A percentile compares a stretch with the other conserved stretches of the same genome.
These are phyloP conservation scores for Przewalskia tangutica DNA, from an alignment of 257 asterid genomes.

Conservation along the genomic window DNA sequence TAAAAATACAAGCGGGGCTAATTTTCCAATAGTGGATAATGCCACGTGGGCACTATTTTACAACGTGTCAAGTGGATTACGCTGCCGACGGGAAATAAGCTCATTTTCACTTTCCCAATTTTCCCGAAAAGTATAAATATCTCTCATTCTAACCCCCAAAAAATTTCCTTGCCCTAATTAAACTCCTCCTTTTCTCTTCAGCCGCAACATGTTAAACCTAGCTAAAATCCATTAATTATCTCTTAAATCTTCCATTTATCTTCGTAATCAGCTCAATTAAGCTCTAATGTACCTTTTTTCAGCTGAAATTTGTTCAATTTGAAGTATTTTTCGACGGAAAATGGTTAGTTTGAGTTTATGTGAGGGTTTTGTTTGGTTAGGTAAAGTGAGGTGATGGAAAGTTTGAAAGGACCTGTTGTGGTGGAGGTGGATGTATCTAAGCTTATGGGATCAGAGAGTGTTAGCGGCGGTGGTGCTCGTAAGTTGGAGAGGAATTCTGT, in stretches of 20 bases:
- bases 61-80: constrained; percentile 18
- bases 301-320: neutral
- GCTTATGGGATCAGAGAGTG: constrained; percentile 68
- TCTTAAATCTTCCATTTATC: too few relatives aligned
- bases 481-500: constrained; percentile 22
- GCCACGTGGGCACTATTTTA: neutral
- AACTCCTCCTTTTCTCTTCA: neutral
- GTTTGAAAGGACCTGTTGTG: constrained; percentile 25
- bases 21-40: constrained; percentile 1
- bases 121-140: constrained; percentile 53
- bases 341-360: constrained; percentile 5
- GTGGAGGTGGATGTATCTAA: constrained; percentile 16
- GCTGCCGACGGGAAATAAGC: constrained; percentile 19
- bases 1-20: neutral
- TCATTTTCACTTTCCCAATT: constrained; percentile 11
- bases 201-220: constrained; percentile 20
- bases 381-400: constrained; percentile 23
- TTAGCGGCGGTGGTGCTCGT: constrained; percentile 11
- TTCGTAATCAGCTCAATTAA: neutral
- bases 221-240: neutral
- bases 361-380: constrained; percentile 17
- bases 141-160: constrained; percentile 10
- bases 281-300: neutral
- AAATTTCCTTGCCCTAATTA: constrained; percentile 17
- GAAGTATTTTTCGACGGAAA: neutral